A percentile compares a stretch with the other conserved stretches of the same genome.
Evolutionary conservation across 805 yeast genomes (phyloP).

Genomic region (Suhomyces canberraensis): DNA sequence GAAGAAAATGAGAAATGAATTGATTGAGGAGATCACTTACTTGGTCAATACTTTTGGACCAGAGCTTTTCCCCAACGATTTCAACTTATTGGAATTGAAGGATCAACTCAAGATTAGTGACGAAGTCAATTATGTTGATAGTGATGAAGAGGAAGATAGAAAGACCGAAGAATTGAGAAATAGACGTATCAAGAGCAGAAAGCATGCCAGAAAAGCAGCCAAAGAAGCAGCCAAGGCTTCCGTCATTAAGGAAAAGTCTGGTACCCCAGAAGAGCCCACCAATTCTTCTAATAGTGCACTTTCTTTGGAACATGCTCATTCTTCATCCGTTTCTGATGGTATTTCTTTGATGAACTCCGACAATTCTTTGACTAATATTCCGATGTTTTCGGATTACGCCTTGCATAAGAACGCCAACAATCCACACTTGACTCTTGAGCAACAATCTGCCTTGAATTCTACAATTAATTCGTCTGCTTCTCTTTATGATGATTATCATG

Average conservation of each 20-base stretch:
- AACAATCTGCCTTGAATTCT: slow-evolving; percentile 27
- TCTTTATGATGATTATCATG: slow-evolving; percentile 31
- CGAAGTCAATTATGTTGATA: slow-evolving; percentile 29
- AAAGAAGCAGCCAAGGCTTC: slow-evolving; percentile 8
- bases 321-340: slow-evolving; percentile 53
- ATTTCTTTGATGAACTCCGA: slow-evolving; percentile 60
- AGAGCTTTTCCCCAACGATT: slow-evolving; percentile 75
- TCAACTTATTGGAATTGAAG: slow-evolving; percentile 53
- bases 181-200: slow-evolving; percentile 36
- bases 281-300: slow-evolving; percentile 17
- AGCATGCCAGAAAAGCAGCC: slow-evolving; percentile 15
- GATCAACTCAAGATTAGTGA: slow-evolving; percentile 30
- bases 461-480: slow-evolving; percentile 28
- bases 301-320: slow-evolving; percentile 17
- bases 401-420: slow-evolving; percentile 32
- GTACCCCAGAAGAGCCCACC: slow-evolving; percentile 4
- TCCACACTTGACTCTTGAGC: slow-evolving; percentile 17
- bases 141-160: slow-evolving; percentile 49
- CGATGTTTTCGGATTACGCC: slow-evolving; percentile 54
- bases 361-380: slow-evolving; percentile 60
- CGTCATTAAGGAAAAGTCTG: slow-evolving; percentile 1
- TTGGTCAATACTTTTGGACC: slow-evolving; percentile 81
- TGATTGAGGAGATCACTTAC: slow-evolving; percentile 74
- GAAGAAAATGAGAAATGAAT: slow-evolving; percentile 55
- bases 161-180: slow-evolving; percentile 47